These are phyloP conservation scores for Musa troglodytarum DNA, from an alignment of 176 grass and related monocot genomes.

Conservation along the genomic window DNA sequence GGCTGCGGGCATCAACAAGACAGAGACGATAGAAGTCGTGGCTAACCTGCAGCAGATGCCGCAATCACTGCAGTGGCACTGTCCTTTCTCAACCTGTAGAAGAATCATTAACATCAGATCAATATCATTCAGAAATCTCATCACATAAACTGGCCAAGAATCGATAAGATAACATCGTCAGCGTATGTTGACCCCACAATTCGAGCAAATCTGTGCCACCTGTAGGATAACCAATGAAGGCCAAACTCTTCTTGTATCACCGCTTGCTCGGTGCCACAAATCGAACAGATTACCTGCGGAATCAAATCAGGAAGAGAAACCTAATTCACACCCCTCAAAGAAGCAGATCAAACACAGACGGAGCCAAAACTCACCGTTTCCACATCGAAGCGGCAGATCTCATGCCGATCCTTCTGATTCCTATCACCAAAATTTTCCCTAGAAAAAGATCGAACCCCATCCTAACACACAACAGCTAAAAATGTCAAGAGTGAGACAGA, in stretches of 20 bases:
- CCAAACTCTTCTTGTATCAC: not conserved
- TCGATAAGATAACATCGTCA: conserved; percentile 47
- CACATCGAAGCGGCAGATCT: conserved; percentile 52
- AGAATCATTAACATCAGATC: conserved; percentile 1
- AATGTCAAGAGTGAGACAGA: not conserved
- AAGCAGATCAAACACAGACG: not conserved
- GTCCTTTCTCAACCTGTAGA: conserved; percentile 59
- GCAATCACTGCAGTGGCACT: conserved; percentile 72
- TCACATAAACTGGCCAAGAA: not conserved
- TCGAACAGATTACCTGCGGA: conserved; percentile 51
- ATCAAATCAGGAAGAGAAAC: not conserved
- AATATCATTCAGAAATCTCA: conserved; percentile 1
- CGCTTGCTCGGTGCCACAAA: conserved; percentile 76
- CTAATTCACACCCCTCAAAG: not conserved
- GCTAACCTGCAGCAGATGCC: conserved; percentile 86
- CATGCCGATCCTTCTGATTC: conserved; percentile 67
- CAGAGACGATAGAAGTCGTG: not conserved
- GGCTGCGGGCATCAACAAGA: not conserved
- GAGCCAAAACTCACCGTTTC: conserved; percentile 31
- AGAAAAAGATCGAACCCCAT: not conserved
- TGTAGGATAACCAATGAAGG: conserved; percentile 4
- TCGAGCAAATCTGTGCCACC: conserved; percentile 53
- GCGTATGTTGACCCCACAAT: conserved; percentile 75
- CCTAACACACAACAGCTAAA: not conserved
- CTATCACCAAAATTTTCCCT: not conserved